phyloP scores from a whole-genome alignment of 73 alveolate species.

The Paraurostyla sp. region DNA sequence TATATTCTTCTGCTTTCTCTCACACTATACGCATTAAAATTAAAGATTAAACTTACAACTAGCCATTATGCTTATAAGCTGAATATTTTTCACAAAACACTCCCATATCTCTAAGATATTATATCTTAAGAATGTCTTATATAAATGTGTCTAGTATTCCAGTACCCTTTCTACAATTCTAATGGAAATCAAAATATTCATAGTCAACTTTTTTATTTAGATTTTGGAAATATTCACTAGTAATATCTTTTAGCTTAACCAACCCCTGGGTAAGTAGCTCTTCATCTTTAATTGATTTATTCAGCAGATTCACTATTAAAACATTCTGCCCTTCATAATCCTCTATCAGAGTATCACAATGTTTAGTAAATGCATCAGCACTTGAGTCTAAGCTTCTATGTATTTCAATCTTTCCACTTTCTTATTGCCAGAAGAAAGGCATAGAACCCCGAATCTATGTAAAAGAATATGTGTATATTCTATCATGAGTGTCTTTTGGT shows the following conservation, averaged over 20 bases:
- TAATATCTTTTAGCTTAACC: not conserved
- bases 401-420: conserved; percentile 68
- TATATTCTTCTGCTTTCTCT: conserved; percentile 33
- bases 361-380: conserved; percentile 76
- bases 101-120: conserved; percentile 48
- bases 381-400: conserved; percentile 64
- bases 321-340: conserved; percentile 68
- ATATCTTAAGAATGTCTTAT: not conserved
- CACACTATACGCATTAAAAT: not conserved
- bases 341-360: conserved; percentile 58
- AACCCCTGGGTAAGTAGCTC: conserved; percentile 64
- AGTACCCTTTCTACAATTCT: conserved; percentile 73
- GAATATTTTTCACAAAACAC: conserved; percentile 56
- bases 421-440: conserved; percentile 91
- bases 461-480: conserved; percentile 66
- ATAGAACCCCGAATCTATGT: conserved; percentile 91
- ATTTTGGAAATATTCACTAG: conserved; percentile 5
- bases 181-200: conserved; percentile 78
- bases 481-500: not conserved
- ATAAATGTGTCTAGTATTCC: conserved; percentile 29
- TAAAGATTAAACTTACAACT: not conserved
- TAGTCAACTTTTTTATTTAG: conserved; percentile 60
- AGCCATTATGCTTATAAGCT: conserved; percentile 20
- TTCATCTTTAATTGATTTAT: conserved; percentile 72
- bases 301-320: conserved; percentile 73